A percentile compares a stretch with the other conserved stretches of the same genome.
These are phyloP conservation scores for Salisapilia sapeloensis DNA, from an alignment of 352 stramenopile species.

Conservation along the genomic window DNA sequence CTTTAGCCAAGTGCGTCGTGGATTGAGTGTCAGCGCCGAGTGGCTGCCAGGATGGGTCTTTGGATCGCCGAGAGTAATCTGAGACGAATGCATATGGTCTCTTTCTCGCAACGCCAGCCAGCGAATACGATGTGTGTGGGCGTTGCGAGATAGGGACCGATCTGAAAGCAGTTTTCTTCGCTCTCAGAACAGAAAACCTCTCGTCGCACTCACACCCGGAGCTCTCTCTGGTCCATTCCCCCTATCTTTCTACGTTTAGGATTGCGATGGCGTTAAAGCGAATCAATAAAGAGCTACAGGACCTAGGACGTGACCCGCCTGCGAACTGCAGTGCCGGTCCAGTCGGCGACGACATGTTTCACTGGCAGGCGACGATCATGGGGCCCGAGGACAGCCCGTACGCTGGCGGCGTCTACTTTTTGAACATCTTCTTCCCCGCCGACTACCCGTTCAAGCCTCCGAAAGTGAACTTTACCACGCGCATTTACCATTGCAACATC, in stretches of 20 bases:
- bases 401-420: slow-evolving; percentile 95
- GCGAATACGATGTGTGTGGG: too few species aligned
- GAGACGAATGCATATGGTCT: too few species aligned
- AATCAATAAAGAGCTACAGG: slow-evolving; percentile 93
- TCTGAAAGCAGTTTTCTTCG: slow-evolving; percentile 1
- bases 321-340: slow-evolving; percentile 97
- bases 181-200: slow-evolving; percentile 16
- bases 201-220: too few species aligned
- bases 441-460: slow-evolving; percentile 99
- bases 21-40: too few species aligned
- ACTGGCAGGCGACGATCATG: slow-evolving; percentile 97
- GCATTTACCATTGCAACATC: slow-evolving; percentile 99
- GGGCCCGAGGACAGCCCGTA: slow-evolving; percentile 97
- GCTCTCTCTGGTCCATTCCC: too few species aligned
- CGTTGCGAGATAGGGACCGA: slow-evolving; percentile 4
- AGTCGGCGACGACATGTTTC: slow-evolving; percentile 97
- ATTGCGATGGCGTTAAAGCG: slow-evolving; percentile 87
- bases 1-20: too few species aligned
- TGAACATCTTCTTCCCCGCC: slow-evolving; percentile 98
- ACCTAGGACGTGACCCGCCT: slow-evolving; percentile 90
- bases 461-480: slow-evolving; percentile 98
- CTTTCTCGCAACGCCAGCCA: too few species aligned
- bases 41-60: too few species aligned
- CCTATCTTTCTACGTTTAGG: too few species aligned
- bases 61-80: too few species aligned